Conservation (phyloP, 768 basidiomycete species). For the Daedaleopsis nitida region DNA sequence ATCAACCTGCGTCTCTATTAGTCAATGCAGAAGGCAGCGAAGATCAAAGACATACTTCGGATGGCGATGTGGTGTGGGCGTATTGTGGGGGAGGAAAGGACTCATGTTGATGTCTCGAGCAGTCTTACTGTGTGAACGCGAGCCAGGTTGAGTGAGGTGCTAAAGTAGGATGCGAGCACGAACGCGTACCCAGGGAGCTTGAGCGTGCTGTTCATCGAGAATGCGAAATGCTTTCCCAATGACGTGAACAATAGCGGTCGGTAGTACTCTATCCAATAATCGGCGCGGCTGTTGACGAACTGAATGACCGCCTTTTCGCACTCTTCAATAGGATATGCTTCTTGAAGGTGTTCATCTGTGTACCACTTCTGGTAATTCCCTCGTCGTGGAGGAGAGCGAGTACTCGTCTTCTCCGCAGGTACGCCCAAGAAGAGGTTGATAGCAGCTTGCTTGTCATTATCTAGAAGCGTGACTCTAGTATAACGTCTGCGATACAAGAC, state of each 20-base stretch:
- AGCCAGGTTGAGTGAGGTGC: neutral
- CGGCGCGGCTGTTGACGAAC: slow-evolving; percentile 61
- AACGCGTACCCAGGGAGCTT: slow-evolving; percentile 74
- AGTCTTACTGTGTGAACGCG: slow-evolving; percentile 54
- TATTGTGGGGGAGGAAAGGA: slow-evolving; percentile 69
- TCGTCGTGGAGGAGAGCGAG: slow-evolving; percentile 49
- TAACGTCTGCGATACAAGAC: neutral
- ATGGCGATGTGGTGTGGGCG: slow-evolving; percentile 31
- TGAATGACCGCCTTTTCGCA: slow-evolving; percentile 62
- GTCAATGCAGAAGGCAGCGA: neutral
- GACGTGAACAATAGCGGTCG: slow-evolving; percentile 82
- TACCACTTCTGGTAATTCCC: slow-evolving; percentile 89
- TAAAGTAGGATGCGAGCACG: neutral
- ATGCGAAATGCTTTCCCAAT: slow-evolving; percentile 86
- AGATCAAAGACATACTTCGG: slow-evolving; percentile 35
- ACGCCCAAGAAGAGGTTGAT: slow-evolving; percentile 97
- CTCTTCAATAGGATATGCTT: slow-evolving; percentile 65
- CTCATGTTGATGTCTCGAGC: slow-evolving; percentile 68
- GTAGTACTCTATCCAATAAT: slow-evolving; percentile 92
- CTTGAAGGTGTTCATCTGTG: slow-evolving; percentile 65
- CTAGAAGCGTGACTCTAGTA: slow-evolving; percentile 43
- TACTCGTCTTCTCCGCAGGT: slow-evolving; percentile 47
- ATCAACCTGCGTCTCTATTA: slow-evolving; percentile 54
- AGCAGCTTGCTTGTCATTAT: slow-evolving; percentile 95
- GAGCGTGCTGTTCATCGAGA: slow-evolving; percentile 88